phyloP scores from a whole-genome alignment of 768 basidiomycete species.

The Cubamyces lactineus region DNA sequence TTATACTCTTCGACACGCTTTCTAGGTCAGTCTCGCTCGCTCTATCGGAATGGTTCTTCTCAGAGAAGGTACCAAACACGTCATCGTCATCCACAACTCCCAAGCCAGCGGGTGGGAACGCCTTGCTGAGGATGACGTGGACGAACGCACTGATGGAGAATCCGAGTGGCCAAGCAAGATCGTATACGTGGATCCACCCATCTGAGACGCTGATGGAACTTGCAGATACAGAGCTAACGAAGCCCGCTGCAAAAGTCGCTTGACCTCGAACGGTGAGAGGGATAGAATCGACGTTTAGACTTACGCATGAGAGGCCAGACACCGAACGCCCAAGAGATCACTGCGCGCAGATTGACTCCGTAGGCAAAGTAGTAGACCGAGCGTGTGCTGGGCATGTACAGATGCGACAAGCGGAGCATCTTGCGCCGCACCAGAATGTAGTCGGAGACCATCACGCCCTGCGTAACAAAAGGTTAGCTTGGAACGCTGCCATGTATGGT shows the following conservation, averaged over 20 bases:
- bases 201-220: slow-evolving; percentile 6
- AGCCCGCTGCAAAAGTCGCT: too few relatives aligned
- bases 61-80: slow-evolving; percentile 28
- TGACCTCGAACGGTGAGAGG: too few relatives aligned
- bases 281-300: neutral
- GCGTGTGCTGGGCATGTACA: slow-evolving; percentile 26
- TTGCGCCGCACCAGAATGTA: slow-evolving; percentile 30
- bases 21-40: neutral
- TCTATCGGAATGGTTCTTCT: neutral
- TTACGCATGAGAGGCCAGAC: slow-evolving; percentile 27
- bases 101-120: slow-evolving; percentile 26
- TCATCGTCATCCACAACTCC: slow-evolving; percentile 29
- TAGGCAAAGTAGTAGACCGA: slow-evolving; percentile 30
- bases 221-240: slow-evolving; percentile 22
- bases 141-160: slow-evolving; percentile 26
- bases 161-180: slow-evolving; percentile 25
- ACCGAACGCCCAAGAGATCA: slow-evolving; percentile 30
- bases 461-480: neutral
- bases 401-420: slow-evolving; percentile 26
- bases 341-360: slow-evolving; percentile 32
- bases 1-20: neutral
- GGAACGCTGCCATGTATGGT: neutral
- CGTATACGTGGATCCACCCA: slow-evolving; percentile 21
- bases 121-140: slow-evolving; percentile 24
- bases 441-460: slow-evolving; percentile 43